Percentiles rank a stretch among this genome's conserved stretches.
Evolutionary conservation across 23 red algal species (phyloP).

Genomic region (Rhodosorus marinus): DNA sequence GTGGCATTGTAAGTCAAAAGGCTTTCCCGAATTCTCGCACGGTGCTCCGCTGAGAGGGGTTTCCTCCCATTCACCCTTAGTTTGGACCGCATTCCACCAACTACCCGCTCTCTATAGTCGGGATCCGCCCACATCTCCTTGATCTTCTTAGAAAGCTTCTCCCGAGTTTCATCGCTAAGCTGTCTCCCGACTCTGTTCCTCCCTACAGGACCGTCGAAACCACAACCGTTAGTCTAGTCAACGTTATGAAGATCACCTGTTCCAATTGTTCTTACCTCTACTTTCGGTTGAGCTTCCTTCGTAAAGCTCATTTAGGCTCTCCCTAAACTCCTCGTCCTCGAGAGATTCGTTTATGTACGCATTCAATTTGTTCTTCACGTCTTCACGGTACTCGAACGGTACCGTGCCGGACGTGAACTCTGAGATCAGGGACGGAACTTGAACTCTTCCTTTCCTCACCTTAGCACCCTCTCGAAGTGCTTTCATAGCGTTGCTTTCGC

Average conservation of each 20-base stretch:
- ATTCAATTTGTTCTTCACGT: neutral
- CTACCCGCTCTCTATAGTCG: constrained; percentile 15
- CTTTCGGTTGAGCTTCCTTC: neutral
- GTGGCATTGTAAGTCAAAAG: too few relatives aligned
- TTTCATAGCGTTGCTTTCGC: too few relatives aligned
- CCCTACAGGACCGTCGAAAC: neutral
- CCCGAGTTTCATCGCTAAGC: constrained; percentile 16
- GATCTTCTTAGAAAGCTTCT: constrained; percentile 26
- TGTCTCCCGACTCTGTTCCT: neutral
- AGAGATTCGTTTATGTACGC: neutral
- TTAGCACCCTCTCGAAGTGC: too few relatives aligned
- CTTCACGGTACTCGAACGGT: too few relatives aligned
- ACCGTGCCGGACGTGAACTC: too few relatives aligned
- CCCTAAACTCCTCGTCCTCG: too few relatives aligned
- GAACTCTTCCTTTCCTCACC: too few relatives aligned
- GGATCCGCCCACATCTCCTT: constrained; percentile 56
- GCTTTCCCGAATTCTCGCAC: constrained; percentile 1
- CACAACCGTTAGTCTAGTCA: neutral
- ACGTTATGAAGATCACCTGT: neutral
- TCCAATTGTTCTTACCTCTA: constrained; percentile 1
- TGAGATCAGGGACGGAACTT: too few relatives aligned
- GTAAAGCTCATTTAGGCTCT: too few relatives aligned
- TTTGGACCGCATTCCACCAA: constrained; percentile 4
- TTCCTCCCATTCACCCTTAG: neutral
- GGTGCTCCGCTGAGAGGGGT: neutral